Percentiles rank a stretch among this genome's conserved stretches.
These are phyloP conservation scores for Wickerhamomyces pijperi DNA, from an alignment of 805 yeast species.

Conservation along the genomic window DNA sequence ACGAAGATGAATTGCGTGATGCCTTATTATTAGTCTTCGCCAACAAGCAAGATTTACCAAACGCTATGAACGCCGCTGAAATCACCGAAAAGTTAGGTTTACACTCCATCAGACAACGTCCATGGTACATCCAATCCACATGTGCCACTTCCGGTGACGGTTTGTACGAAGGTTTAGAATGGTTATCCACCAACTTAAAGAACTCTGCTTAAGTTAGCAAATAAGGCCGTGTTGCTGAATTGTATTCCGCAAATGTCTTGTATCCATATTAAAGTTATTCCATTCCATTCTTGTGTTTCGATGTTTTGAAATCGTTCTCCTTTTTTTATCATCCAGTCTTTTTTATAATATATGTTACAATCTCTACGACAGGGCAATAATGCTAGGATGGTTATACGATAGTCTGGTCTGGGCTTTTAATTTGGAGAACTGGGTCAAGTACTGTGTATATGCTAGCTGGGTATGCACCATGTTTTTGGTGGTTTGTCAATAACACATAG, in stretches of 20 bases:
- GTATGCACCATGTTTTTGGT: too few species aligned
- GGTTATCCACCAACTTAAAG: conserved; percentile 89
- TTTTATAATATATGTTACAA: neutral
- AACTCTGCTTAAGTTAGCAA: conserved; percentile 31
- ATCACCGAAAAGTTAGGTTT: conserved; percentile 94
- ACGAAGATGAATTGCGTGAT: conserved; percentile 96
- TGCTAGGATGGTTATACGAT: too few species aligned
- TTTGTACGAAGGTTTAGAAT: conserved; percentile 93
- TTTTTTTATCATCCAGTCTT: neutral
- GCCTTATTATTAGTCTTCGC: conserved; percentile 93
- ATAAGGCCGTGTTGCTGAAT: neutral
- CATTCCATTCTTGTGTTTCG: neutral
- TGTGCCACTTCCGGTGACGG: conserved; percentile 99
- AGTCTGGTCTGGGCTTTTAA: too few species aligned
- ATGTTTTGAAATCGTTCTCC: neutral
- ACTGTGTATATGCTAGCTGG: too few species aligned
- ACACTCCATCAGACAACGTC: conserved; percentile 96
- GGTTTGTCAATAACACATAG: too few species aligned
- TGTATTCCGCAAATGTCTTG: neutral
- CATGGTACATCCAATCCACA: conserved; percentile 98
- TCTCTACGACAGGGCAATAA: neutral
- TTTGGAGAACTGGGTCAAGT: too few species aligned
- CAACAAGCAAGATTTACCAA: conserved; percentile 97
- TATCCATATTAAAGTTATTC: neutral
- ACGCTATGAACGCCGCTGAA: conserved; percentile 98